Evolutionary conservation across 257 asterid genomes (phyloP).

Genomic region (Solanum habrochaites): DNA sequence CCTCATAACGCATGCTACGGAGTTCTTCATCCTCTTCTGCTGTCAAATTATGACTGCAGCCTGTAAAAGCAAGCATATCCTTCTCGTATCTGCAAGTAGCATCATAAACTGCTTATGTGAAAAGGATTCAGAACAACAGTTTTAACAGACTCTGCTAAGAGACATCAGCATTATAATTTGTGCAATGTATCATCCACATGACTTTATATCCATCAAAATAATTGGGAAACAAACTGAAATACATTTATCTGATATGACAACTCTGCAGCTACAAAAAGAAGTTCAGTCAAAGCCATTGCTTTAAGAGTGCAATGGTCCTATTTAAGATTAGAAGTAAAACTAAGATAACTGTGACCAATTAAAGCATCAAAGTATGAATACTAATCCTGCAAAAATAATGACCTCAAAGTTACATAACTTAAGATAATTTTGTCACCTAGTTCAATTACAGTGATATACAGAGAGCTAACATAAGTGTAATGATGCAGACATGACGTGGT

Average conservation of each 20-base stretch:
- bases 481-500: neutral
- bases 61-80: slow-evolving; percentile 97
- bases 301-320: neutral
- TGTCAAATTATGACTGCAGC: slow-evolving; percentile 88
- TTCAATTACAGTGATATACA: neutral
- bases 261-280: neutral
- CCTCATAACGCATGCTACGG: slow-evolving; percentile 72
- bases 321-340: neutral
- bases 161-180: neutral
- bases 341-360: neutral
- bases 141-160: neutral
- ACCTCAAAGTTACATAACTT: neutral
- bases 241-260: neutral
- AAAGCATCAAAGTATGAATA: neutral
- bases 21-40: slow-evolving; percentile 79
- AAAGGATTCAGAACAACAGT: neutral
- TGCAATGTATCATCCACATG: neutral
- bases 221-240: neutral
- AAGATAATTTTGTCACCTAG: neutral
- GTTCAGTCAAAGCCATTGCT: neutral
- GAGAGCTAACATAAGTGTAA: neutral
- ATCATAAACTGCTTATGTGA: neutral
- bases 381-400: neutral
- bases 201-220: neutral
- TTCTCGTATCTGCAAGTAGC: slow-evolving; percentile 74